Conservation (phyloP, 805 yeast species). For the Ogataea thermomethanolica region DNA sequence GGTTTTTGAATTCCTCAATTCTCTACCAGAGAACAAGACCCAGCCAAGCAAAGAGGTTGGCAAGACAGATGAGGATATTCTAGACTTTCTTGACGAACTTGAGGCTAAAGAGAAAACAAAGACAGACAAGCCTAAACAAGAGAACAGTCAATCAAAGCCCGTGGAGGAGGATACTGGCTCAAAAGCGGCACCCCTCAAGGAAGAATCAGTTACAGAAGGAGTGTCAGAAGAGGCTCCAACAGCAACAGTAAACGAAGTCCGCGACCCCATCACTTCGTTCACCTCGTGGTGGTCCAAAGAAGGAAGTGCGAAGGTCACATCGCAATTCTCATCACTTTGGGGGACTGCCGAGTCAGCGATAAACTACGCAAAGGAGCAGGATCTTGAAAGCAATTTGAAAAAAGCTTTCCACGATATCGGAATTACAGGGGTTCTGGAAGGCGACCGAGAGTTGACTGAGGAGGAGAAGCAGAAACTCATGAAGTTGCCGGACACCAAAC, state of each 20-base stretch:
- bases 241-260: constrained; percentile 12
- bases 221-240: neutral
- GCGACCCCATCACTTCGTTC: constrained; percentile 63
- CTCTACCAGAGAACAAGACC: constrained; percentile 56
- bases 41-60: constrained; percentile 26
- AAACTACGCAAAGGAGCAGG: constrained; percentile 43
- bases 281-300: constrained; percentile 74
- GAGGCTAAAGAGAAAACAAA: constrained; percentile 54
- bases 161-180: neutral
- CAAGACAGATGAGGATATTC: constrained; percentile 48
- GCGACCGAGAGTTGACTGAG: constrained; percentile 33
- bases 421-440: constrained; percentile 36
- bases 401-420: constrained; percentile 41
- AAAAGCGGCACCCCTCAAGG: neutral
- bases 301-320: constrained; percentile 62
- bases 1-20: constrained; percentile 75
- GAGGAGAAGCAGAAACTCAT: constrained; percentile 29
- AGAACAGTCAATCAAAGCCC: neutral
- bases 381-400: constrained; percentile 29
- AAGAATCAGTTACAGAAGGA: constrained; percentile 1
- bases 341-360: constrained; percentile 55
- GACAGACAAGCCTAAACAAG: constrained; percentile 10
- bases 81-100: constrained; percentile 63
- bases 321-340: constrained; percentile 63
- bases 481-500: constrained; percentile 31